These are phyloP conservation scores for Populus ilicifolia DNA, from an alignment of 345 rosid species.

Conservation along the genomic window DNA sequence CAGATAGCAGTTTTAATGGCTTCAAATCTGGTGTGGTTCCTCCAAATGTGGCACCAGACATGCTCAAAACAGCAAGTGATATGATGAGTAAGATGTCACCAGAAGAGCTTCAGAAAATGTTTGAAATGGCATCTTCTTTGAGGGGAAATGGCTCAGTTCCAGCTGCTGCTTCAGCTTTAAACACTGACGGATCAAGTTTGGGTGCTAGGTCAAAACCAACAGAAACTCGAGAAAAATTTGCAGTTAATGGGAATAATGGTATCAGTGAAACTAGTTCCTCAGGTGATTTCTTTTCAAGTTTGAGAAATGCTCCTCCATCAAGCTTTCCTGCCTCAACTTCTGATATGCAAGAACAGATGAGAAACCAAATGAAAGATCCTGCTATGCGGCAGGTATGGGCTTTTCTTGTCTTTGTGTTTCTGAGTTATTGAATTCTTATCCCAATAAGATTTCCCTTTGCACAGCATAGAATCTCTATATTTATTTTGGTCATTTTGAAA, in stretches of 20 bases:
- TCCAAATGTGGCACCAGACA: constrained; percentile 64
- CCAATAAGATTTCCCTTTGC: constrained; percentile 1
- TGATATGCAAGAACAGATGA: constrained; percentile 85
- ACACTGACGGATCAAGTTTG: constrained; percentile 19
- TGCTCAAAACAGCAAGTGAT: constrained; percentile 78
- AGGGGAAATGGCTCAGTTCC: constrained; percentile 38
- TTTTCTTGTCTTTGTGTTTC: not conserved
- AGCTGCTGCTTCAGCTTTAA: constrained; percentile 28
- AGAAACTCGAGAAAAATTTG: constrained; percentile 27
- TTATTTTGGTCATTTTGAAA: not conserved
- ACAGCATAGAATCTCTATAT: not conserved
- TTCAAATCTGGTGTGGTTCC: constrained; percentile 39
- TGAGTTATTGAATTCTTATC: not conserved
- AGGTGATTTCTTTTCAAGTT: constrained; percentile 32
- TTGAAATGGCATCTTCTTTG: constrained; percentile 70
- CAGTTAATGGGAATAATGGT: constrained; percentile 29
- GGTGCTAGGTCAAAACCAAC: constrained; percentile 22
- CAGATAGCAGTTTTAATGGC: constrained; percentile 31
- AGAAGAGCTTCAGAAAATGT: constrained; percentile 81
- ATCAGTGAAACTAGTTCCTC: constrained; percentile 54
- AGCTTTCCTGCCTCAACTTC: constrained; percentile 53
- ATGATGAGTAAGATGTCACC: constrained; percentile 77
- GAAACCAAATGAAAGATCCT: constrained; percentile 93
- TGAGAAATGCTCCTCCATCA: constrained; percentile 41
- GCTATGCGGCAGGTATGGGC: constrained; percentile 74